phyloP scores from a whole-genome alignment of 1,284 basidiomycete species.

The Neonothopanus nambi region DNA sequence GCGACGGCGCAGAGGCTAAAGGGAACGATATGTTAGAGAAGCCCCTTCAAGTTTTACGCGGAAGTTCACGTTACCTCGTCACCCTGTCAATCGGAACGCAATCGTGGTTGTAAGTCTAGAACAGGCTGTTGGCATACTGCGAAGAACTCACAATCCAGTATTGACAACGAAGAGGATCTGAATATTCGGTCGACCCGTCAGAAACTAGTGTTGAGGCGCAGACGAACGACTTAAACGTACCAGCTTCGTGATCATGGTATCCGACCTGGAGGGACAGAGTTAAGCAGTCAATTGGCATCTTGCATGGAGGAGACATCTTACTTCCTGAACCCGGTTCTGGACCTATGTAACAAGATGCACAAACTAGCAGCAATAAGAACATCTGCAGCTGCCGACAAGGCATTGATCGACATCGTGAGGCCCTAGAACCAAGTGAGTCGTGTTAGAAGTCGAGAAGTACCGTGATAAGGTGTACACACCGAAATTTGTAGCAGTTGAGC shows the following conservation, averaged over 20 bases:
- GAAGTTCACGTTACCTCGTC: conserved; percentile 26
- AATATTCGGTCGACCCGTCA: not conserved
- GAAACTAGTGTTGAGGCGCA: not conserved
- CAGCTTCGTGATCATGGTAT: conserved; percentile 46
- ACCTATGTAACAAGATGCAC: conserved; percentile 32
- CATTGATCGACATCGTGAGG: conserved; percentile 18
- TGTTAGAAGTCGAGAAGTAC: not conserved
- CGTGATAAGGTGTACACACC: conserved; percentile 3
- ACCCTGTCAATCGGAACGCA: conserved; percentile 13
- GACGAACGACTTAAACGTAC: conserved; percentile 24
- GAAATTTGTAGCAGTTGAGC: conserved; percentile 13
- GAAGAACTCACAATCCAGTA: conserved; percentile 37
- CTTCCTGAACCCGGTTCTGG: conserved; percentile 37
- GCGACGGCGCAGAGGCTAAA: conserved; percentile 35
- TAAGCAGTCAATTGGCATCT: not conserved
- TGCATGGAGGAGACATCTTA: conserved; percentile 17
- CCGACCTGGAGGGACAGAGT: conserved; percentile 27
- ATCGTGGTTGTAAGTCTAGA: not conserved
- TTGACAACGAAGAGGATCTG: conserved; percentile 52
- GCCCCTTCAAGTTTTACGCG: not conserved
- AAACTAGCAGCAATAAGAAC: conserved; percentile 34
- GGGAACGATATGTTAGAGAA: not conserved
- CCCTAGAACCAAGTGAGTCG: conserved; percentile 2
- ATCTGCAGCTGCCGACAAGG: conserved; percentile 27
- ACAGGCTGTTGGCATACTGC: not conserved